Percentiles rank a stretch among this genome's conserved stretches.
Conservation (phyloP, 2,329 filamentous ascomycete species). For the Trichoderma sp. region DNA sequence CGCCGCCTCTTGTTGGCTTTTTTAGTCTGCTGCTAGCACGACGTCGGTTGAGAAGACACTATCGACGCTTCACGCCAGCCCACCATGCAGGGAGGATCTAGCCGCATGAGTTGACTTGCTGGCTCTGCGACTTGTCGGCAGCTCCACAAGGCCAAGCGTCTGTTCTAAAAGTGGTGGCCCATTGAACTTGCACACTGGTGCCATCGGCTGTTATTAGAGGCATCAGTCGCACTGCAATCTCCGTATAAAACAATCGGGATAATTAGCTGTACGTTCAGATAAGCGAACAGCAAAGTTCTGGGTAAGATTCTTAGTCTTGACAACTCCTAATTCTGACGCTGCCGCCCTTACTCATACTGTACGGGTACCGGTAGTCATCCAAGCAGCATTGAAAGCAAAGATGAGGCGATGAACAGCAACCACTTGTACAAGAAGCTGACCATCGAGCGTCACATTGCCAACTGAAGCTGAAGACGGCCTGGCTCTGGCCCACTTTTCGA, state of each 20-base stretch:
- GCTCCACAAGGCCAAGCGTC: constrained; percentile 9
- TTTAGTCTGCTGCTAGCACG: constrained; percentile 3
- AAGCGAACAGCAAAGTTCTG: constrained; percentile 26
- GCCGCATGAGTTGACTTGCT: constrained; percentile 12
- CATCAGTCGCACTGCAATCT: constrained; percentile 13
- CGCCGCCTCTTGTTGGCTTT: constrained; percentile 1
- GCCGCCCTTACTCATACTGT: constrained; percentile 5
- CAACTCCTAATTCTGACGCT: background rate
- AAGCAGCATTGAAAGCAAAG: background rate
- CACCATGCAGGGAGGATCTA: constrained; percentile 16
- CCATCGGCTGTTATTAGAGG: constrained; percentile 11
- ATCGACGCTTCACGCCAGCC: constrained; percentile 12
- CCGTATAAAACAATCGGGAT: constrained; percentile 18
- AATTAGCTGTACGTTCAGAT: constrained; percentile 25
- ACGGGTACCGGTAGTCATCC: background rate
- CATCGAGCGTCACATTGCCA: constrained; percentile 16
- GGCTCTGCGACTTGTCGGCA: background rate
- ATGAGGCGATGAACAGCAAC: background rate
- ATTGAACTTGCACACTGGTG: constrained; percentile 11
- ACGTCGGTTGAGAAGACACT: constrained; percentile 3
- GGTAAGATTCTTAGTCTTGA: constrained; percentile 23
- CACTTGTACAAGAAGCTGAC: background rate
- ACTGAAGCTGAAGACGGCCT: constrained; percentile 23
- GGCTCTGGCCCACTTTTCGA: constrained; percentile 23
- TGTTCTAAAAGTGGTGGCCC: background rate